These are phyloP conservation scores for Ramularia endophylla DNA, from an alignment of 2,329 filamentous ascomycete species.

Conservation along the genomic window DNA sequence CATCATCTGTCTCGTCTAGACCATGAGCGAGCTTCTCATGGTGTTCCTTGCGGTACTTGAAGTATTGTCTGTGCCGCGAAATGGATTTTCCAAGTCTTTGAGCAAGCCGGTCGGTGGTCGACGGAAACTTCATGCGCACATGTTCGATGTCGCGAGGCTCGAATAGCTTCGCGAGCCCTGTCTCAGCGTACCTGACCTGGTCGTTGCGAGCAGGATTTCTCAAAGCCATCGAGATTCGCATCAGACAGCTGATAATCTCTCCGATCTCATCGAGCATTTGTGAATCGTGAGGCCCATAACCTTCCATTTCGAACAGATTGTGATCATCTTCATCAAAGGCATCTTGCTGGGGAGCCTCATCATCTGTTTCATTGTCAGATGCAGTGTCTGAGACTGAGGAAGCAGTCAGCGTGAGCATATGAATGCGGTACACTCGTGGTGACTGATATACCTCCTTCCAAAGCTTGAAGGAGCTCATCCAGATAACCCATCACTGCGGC, in stretches of 20 bases:
- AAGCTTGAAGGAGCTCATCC: background rate
- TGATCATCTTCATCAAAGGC: slow-evolving; percentile 11
- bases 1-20: background rate
- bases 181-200: slow-evolving; percentile 21
- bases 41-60: slow-evolving; percentile 31
- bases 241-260: slow-evolving; percentile 27
- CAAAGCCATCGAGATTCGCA: slow-evolving; percentile 30
- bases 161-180: background rate
- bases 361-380: background rate
- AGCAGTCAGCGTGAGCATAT: background rate
- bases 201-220: slow-evolving; percentile 30
- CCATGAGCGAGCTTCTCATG: slow-evolving; percentile 23
- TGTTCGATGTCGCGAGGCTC: slow-evolving; percentile 8
- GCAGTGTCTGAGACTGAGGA: too few species aligned
- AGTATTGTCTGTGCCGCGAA: slow-evolving; percentile 28
- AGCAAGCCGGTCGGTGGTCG: slow-evolving; percentile 12
- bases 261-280: slow-evolving; percentile 16
- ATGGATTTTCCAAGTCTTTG: slow-evolving; percentile 29
- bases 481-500: background rate
- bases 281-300: background rate
- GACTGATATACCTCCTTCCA: background rate
- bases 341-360: background rate
- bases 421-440: too few species aligned
- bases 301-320: background rate
- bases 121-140: slow-evolving; percentile 7